Base-by-base conservation (phyloP, 2,329 filamentous ascomycete species). In the Chaetothyriales sp. region DNA sequence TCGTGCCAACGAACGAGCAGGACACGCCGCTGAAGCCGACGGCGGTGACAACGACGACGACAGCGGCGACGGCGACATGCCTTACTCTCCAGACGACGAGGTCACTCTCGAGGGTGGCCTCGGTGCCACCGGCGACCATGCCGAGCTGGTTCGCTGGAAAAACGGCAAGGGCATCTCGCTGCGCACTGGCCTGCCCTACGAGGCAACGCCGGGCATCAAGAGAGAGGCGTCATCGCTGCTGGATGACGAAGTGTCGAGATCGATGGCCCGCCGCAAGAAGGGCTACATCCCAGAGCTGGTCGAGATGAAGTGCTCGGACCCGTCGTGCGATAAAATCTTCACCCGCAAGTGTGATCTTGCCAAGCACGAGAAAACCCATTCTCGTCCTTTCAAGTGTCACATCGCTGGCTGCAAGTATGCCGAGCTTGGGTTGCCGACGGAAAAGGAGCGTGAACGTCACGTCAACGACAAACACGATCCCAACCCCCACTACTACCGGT, bases 351-450 rank as follows among this genome's bases (percentile, higher is more conserved):
- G 92, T 69, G 92, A 98, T 67, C 74, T 97, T 54, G 95, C 89
- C 60, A 97, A 97, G 75, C 92, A 98, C 70, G 86, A 94, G 72
- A 98, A 97, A 76, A 97, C 90, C 0, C 92, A 98, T 68, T 89
- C 87, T 51, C 86, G 92, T 37, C 92, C 90, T 8, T 95, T 86
- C 85, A 98, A 98, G 74, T 98, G 92, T 69, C 78, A 82, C 5
- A 74, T 86, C 19, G 65, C 77, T 43, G 82, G 79, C 46, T 97
- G 92, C 85, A 94, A 94, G 66, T 97, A 95, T 69, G 81, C 86
- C 66, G 78, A 84, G 33, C 81, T 86, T 61, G 92, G 92, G 48
- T 97, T 90, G 86, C 90, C 92, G 4, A 97, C 92, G 0, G 89
- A 97, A 70, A 97, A 98, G 72, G 92, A 97, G 71, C 86, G 89